Conservation (phyloP, 2,329 filamentous ascomycete genomes). For the Alternaria viburni region DNA sequence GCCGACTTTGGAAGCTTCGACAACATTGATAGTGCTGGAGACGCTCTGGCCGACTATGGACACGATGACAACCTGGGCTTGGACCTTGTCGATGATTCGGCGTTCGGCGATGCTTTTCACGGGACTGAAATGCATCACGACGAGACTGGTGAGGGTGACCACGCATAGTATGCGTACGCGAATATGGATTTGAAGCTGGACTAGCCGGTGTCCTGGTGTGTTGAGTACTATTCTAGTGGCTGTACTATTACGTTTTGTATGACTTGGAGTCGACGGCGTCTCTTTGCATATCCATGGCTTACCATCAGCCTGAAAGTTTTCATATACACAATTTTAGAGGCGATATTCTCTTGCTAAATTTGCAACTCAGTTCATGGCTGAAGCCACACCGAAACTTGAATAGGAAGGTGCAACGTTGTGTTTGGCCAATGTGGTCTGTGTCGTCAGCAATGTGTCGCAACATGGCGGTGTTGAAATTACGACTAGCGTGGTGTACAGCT, state of each 20-base stretch:
- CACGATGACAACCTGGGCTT: slow-evolving; percentile 47
- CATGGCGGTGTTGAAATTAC: background rate
- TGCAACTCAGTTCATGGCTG: background rate
- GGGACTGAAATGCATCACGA: slow-evolving; percentile 45
- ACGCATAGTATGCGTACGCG: slow-evolving; percentile 22
- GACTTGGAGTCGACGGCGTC: slow-evolving; percentile 1
- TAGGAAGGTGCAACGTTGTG: background rate
- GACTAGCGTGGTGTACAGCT: background rate
- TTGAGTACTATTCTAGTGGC: background rate
- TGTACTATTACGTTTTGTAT: slow-evolving; percentile 11
- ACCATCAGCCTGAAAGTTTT: background rate
- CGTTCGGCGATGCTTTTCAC: slow-evolving; percentile 51
- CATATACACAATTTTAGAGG: background rate
- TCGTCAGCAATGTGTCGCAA: background rate
- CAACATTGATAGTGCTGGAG: slow-evolving; percentile 48
- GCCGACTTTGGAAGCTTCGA: slow-evolving; percentile 47
- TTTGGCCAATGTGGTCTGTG: background rate
- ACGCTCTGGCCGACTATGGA: slow-evolving; percentile 48
- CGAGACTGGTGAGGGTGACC: slow-evolving; percentile 37
- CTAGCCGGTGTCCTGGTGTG: background rate
- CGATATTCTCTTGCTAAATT: background rate
- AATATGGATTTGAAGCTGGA: background rate
- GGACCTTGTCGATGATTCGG: slow-evolving; percentile 48
- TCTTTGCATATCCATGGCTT: background rate
- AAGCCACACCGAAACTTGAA: background rate